Evolutionary conservation across 2,329 filamentous ascomycete species (phyloP), one percentile per base, ranked within the genome.

Genomic region (Ophiostoma australiae): DNA sequence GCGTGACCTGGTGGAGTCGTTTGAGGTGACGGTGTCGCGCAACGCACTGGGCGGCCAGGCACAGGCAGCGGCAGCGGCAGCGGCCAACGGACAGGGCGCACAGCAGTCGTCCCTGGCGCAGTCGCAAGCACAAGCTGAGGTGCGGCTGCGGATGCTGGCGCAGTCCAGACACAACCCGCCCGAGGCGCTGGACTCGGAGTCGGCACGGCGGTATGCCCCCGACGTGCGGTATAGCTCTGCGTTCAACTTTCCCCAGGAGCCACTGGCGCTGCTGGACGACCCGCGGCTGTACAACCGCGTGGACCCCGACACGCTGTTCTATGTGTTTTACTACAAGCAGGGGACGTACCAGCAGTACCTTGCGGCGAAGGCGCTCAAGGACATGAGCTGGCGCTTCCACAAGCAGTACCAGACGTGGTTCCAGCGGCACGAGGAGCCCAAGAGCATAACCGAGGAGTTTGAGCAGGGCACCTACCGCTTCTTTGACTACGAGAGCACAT

Each of bases 401-500:
- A 99, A 99, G 84, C 95, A 98, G 80, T 99, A 99, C 79, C 95
- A 97, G 80, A 99, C 95, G 1, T 99, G 95, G 95, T 99, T 99
- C 78, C 95, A 99, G 81, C 87, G 95, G 69, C 95, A 99, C 76
- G 95, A 99, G 78, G 95, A 99, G 83, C 95, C 95, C 23, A 99
- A 99, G 84, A 94, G 90, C 76, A 99, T 99, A 78, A 98, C 95
- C 0, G 95, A 99, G 80, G 95, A 99, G 81, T 98, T 93, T 78
- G 95, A 99, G 82, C 95, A 99, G 81, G 95, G 95, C 74, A 99
- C 95, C 33, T 99, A 99, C 83, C 90, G 95, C 69, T 99, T 99
- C 84, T 99, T 99, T 80, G 95, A 99, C 81, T 99, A 99, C 79
- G 95, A 99, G 82, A 97, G 92, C 81, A 99, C 95, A 78, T 99